A percentile compares a stretch with the other conserved stretches of the same genome.
Evolutionary conservation across 148 eudicot genomes (phyloP).

Genomic region (Limonium bicolor): DNA sequence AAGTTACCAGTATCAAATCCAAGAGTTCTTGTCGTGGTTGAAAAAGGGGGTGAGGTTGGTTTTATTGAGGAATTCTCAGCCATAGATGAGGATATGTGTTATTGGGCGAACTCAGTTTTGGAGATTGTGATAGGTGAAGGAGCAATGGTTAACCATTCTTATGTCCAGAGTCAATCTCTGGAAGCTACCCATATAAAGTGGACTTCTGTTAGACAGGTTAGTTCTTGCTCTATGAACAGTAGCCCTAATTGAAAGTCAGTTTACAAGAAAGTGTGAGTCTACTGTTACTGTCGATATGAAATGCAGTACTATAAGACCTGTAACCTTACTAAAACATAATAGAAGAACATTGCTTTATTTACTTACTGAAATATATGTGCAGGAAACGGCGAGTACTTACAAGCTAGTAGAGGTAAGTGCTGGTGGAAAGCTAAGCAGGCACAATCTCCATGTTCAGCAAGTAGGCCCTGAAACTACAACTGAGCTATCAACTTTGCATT

Average conservation of each 20-base stretch:
- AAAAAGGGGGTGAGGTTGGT: slow-evolving; percentile 77
- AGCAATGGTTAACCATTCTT: slow-evolving; percentile 68
- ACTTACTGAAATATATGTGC: slow-evolving; percentile 1
- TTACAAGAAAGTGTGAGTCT: too few relatives aligned
- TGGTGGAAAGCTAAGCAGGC: slow-evolving; percentile 88
- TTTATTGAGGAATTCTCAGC: slow-evolving; percentile 63
- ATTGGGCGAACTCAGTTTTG: slow-evolving; percentile 80
- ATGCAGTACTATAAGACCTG: background rate
- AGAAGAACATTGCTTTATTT: slow-evolving; percentile 1
- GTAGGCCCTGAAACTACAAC: slow-evolving; percentile 73
- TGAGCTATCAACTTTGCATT: slow-evolving; percentile 77
- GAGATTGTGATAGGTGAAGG: slow-evolving; percentile 67
- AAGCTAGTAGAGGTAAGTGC: slow-evolving; percentile 80
- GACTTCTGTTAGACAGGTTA: slow-evolving; percentile 86
- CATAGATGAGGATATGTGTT: slow-evolving; percentile 42
- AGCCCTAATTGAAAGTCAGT: too few relatives aligned
- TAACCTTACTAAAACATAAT: too few relatives aligned
- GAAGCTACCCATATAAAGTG: slow-evolving; percentile 88
- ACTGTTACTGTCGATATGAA: too few relatives aligned
- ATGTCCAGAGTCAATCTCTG: slow-evolving; percentile 69
- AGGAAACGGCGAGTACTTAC: slow-evolving; percentile 79
- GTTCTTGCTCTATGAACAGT: background rate
- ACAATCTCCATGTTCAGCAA: slow-evolving; percentile 87
- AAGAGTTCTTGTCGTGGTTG: slow-evolving; percentile 76
- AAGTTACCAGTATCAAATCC: slow-evolving; percentile 72